Evolutionary conservation across 345 rosid species (phyloP).

Genomic region (Hibiscus tridactylites): DNA sequence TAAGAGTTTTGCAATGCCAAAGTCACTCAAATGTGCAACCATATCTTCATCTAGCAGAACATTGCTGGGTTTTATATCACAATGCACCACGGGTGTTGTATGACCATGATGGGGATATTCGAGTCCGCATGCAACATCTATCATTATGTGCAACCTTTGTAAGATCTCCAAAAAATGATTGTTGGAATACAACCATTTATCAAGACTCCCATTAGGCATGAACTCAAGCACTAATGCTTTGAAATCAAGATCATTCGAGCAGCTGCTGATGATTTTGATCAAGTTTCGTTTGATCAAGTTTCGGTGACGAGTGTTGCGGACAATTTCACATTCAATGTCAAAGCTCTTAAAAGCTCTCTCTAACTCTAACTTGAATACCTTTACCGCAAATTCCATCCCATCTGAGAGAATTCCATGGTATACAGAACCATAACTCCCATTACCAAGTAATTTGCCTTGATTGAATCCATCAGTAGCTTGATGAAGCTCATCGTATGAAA

Average conservation of each 20-base stretch:
- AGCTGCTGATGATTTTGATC: constrained; percentile 6
- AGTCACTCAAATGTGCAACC: constrained; percentile 11
- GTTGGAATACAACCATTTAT: constrained; percentile 6
- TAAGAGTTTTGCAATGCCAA: constrained; percentile 2
- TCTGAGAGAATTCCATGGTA: constrained; percentile 3
- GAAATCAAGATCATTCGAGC: background rate
- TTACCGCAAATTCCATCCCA: constrained; percentile 10
- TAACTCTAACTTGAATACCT: constrained; percentile 6
- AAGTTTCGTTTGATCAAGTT: constrained; percentile 17
- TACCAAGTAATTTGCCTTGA: background rate
- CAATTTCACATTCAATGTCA: constrained; percentile 12
- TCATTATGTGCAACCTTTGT: constrained; percentile 10
- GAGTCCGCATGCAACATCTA: background rate
- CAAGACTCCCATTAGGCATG: constrained; percentile 16
- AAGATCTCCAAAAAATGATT: background rate
- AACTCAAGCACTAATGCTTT: constrained; percentile 16
- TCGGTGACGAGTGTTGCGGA: constrained; percentile 14
- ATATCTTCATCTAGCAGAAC: background rate
- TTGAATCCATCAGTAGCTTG: background rate
- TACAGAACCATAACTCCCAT: constrained; percentile 12
- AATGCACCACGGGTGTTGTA: background rate
- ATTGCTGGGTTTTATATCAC: constrained; percentile 7
- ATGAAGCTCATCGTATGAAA: background rate
- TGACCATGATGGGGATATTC: constrained; percentile 6
- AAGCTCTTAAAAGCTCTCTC: background rate